These are phyloP conservation scores for Kurtzmaniella quercitrusa DNA, from an alignment of 1,139 yeast species.

Conservation along the genomic window DNA sequence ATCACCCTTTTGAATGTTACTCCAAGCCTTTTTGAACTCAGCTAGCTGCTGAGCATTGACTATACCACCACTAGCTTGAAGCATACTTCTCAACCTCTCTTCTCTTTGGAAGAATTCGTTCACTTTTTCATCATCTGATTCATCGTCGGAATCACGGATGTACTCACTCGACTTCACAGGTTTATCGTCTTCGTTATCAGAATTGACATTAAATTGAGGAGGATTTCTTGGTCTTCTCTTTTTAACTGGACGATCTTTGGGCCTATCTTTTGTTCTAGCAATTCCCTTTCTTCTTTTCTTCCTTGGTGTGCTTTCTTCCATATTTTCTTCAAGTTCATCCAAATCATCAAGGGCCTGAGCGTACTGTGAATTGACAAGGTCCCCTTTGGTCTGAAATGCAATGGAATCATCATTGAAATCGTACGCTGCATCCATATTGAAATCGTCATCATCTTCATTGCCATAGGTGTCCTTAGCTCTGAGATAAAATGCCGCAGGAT, in stretches of 20 bases:
- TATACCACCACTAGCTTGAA: slow-evolving; percentile 38
- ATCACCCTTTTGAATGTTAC: slow-evolving; percentile 15
- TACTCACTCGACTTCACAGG: slow-evolving; percentile 45
- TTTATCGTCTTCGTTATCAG: slow-evolving; percentile 16
- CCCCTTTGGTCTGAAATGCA: slow-evolving; percentile 30
- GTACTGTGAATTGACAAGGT: slow-evolving; percentile 19
- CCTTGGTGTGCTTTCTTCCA: slow-evolving; percentile 2
- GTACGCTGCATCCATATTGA: slow-evolving; percentile 13
- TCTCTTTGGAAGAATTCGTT: slow-evolving; percentile 56
- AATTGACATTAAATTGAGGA: slow-evolving; percentile 15
- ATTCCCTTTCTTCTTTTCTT: slow-evolving; percentile 15
- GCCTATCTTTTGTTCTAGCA: slow-evolving; percentile 16
- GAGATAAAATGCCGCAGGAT: slow-evolving; percentile 33
- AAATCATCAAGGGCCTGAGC: slow-evolving; percentile 31
- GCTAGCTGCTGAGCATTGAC: slow-evolving; percentile 32
- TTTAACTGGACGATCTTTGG: slow-evolving; percentile 9
- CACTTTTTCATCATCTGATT: slow-evolving; percentile 57
- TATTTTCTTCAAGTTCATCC: slow-evolving; percentile 19
- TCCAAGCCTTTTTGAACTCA: slow-evolving; percentile 38
- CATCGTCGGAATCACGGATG: slow-evolving; percentile 64
- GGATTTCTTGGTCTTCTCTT: slow-evolving; percentile 7
- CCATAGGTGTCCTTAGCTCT: slow-evolving; percentile 22
- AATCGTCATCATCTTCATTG: slow-evolving; percentile 16
- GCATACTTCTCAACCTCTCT: slow-evolving; percentile 43
- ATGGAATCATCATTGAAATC: slow-evolving; percentile 23